Conservation (phyloP, 495 filamentous ascomycete species). For the Penicillium antarcticum region DNA sequence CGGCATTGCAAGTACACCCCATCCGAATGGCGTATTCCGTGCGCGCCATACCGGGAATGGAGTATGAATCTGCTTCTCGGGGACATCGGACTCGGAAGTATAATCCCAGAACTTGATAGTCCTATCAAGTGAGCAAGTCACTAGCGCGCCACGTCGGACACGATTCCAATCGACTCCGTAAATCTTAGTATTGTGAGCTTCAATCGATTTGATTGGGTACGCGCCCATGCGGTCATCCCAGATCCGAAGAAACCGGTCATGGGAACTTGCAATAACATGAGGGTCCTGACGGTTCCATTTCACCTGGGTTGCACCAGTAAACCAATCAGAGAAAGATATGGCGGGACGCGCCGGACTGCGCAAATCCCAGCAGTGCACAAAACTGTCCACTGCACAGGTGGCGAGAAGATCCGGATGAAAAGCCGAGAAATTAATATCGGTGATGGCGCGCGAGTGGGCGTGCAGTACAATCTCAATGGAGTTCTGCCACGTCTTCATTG, state of each 20-base stretch:
- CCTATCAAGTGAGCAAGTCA: slow-evolving; percentile 87
- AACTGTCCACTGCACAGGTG: slow-evolving; percentile 90
- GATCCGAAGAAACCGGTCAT: slow-evolving; percentile 80
- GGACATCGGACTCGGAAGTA: slow-evolving; percentile 54
- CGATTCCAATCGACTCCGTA: slow-evolving; percentile 96
- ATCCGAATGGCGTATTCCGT: slow-evolving; percentile 89
- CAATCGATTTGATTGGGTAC: slow-evolving; percentile 74
- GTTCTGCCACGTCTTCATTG: slow-evolving; percentile 66
- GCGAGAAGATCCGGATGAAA: slow-evolving; percentile 86
- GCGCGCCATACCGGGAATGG: slow-evolving; percentile 90
- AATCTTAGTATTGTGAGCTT: slow-evolving; percentile 92
- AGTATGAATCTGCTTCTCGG: slow-evolving; percentile 72
- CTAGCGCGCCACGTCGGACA: slow-evolving; percentile 62
- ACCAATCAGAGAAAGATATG: slow-evolving; percentile 88
- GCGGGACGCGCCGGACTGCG: slow-evolving; percentile 69
- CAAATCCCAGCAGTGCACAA: slow-evolving; percentile 91
- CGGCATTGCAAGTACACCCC: slow-evolving; percentile 86
- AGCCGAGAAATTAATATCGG: slow-evolving; percentile 94
- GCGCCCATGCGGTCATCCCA: slow-evolving; percentile 88
- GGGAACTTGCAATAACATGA: slow-evolving; percentile 83
- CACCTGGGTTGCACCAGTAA: slow-evolving; percentile 91
- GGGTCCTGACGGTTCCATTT: slow-evolving; percentile 90
- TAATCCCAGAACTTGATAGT: slow-evolving; percentile 97
- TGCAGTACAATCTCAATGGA: slow-evolving; percentile 88
- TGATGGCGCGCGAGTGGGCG: slow-evolving; percentile 85